Evolutionary conservation across 495 filamentous ascomycete species (phyloP), one percentile per base, ranked within the genome.

Genomic region (Lepidopterella palustris): DNA sequence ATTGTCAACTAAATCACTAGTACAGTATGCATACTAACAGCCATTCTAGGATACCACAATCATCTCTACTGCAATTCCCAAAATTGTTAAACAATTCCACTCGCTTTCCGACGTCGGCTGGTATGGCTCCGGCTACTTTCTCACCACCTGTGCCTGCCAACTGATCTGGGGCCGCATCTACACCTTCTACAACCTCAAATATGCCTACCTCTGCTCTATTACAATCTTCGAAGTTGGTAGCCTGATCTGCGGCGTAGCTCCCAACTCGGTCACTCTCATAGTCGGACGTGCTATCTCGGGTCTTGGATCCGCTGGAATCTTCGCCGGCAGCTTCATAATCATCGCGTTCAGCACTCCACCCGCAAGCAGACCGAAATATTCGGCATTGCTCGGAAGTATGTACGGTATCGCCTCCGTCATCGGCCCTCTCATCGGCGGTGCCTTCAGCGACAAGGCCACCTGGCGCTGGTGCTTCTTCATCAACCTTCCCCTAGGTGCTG

Each of bases 41-140:
- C n/a, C 4, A 42, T 21, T 5, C 15, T 20, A 60, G 57, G 84
- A 87, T 66, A 84, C 85, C 60, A 87, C 88, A 4, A 92, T 92
- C 63, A 88, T 93, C 53, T 84, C 87, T 15, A 92, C 88, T 0
- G 89, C 89, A 20, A 91, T 92, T 52, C 89, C 89, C 9, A 84
- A 82, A 52, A 92, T 93, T 56, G 90, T 87, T 0, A 82, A 88
- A 64, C 71, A 87, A 42, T 93, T 92, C 71, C 76, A 87, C 26
- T 82, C 85, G 9, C 72, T 92, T 1, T 71, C 77, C 6, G 88
- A 92, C 66, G 85, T 93, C 0, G 88, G 87, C 50, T 91, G 89
- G 89, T 92, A 91, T 54, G 88, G 83, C 32, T 65, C 55, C 64
- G 79, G 83, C 47, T 89, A 84, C 68, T 79, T 95, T 39, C 80